A percentile compares a stretch with the other conserved stretches of the same genome.
These are phyloP conservation scores for Leccinum ochraceum DNA, from an alignment of 768 basidiomycete species.

Conservation along the genomic window DNA sequence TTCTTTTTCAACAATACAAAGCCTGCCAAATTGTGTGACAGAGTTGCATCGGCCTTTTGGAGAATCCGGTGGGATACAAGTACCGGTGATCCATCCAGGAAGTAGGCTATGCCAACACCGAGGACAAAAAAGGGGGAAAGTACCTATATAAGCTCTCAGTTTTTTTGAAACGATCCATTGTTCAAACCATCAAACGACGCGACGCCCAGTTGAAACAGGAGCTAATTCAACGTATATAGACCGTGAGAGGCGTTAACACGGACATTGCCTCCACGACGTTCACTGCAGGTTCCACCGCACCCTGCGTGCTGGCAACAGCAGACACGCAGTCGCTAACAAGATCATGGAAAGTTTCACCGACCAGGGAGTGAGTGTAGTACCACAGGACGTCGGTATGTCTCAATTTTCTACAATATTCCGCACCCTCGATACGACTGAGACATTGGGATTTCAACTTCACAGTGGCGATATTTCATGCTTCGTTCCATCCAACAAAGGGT, in stretches of 20 bases:
- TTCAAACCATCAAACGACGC: neutral
- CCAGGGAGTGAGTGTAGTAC: slow-evolving; percentile 36
- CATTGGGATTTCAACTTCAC: neutral
- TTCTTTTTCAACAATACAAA: neutral
- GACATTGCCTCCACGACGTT: slow-evolving; percentile 28
- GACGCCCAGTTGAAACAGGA: slow-evolving; percentile 8
- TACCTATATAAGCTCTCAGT: neutral
- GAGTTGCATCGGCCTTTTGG: neutral
- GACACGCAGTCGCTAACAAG: slow-evolving; percentile 16
- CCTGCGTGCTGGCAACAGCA: slow-evolving; percentile 26
- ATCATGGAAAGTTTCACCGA: slow-evolving; percentile 29
- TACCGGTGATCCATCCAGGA: slow-evolving; percentile 8
- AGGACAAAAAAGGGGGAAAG: neutral
- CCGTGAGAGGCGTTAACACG: slow-evolving; percentile 25
- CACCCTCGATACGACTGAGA: neutral
- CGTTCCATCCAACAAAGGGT: slow-evolving; percentile 82
- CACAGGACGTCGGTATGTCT: slow-evolving; percentile 56
- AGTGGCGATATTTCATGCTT: slow-evolving; percentile 85
- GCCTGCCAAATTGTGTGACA: neutral
- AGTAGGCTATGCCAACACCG: neutral
- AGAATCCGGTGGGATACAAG: slow-evolving; percentile 2
- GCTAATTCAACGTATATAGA: slow-evolving; percentile 25
- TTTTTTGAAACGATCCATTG: neutral
- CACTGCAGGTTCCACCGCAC: slow-evolving; percentile 16
- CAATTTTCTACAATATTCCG: neutral